A percentile compares a stretch with the other conserved stretches of the same genome.
Evolutionary conservation across 2,329 filamentous ascomycete species (phyloP).

Genomic region (Xylariales sp.): DNA sequence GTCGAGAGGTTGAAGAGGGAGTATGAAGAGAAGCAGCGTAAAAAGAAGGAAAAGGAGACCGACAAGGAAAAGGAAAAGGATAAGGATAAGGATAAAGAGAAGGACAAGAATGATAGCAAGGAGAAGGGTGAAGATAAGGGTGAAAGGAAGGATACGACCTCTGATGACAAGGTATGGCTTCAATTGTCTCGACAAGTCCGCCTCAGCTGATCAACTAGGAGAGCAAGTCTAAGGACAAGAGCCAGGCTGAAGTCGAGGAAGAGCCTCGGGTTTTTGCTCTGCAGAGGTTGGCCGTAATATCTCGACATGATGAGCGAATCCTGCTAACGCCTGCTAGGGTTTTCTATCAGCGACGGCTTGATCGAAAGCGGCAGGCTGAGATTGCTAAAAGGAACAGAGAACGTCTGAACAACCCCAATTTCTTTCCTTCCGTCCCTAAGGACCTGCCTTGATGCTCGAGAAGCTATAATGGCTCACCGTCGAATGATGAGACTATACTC

Average conservation of each 20-base stretch:
- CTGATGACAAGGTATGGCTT: slow-evolving; percentile 47
- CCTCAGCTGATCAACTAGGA: slow-evolving; percentile 43
- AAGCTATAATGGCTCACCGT: background rate
- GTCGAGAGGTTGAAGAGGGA: slow-evolving; percentile 76
- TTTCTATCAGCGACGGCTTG: slow-evolving; percentile 87
- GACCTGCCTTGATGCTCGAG: slow-evolving; percentile 41
- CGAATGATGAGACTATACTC: slow-evolving; percentile 3
- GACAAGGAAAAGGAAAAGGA: slow-evolving; percentile 64
- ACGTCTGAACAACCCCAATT: slow-evolving; percentile 78
- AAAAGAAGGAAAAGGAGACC: slow-evolving; percentile 75
- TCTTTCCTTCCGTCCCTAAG: slow-evolving; percentile 88
- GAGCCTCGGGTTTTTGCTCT: slow-evolving; percentile 85
- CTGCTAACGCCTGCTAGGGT: slow-evolving; percentile 62
- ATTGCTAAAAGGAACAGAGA: slow-evolving; percentile 84
- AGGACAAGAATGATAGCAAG: slow-evolving; percentile 58
- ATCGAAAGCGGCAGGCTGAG: slow-evolving; percentile 82
- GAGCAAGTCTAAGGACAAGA: slow-evolving; percentile 52
- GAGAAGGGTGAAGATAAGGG: slow-evolving; percentile 23
- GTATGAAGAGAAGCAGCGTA: slow-evolving; percentile 77
- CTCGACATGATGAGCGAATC: background rate
- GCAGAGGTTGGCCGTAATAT: slow-evolving; percentile 69
- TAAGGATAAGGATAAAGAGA: slow-evolving; percentile 58
- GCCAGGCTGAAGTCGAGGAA: slow-evolving; percentile 62
- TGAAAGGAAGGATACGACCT: slow-evolving; percentile 56
- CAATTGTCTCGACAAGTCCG: background rate